Base-by-base conservation (phyloP, 2,329 filamentous ascomycete species). In the Clonostachys rhizophaga region DNA sequence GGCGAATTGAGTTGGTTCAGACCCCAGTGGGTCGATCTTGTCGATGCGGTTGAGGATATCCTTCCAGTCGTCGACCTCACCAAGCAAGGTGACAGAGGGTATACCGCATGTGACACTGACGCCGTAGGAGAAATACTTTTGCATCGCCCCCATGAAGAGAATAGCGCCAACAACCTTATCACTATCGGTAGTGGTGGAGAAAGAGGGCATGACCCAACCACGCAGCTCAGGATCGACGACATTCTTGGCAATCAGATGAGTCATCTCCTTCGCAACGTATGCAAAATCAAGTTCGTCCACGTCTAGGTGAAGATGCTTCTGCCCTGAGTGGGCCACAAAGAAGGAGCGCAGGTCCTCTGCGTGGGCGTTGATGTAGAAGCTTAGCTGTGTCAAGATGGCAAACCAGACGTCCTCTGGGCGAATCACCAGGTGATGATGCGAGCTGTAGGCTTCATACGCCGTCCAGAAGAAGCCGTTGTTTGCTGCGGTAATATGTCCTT, bases 331-430 rank as follows among this genome's bases (percentile, higher is more conserved):
- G 1, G 55, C 44, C 3, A 77, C 72, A 46, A 78, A 75, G 10
- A 54, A 47, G 2, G 49, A 48, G 11, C 71, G 62, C 6, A 78
- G 56, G 14, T 69, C 57, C 50, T 76, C 69, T 5, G 71, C 63
- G 49, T 78, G 59, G 2, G 56, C 63, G 44, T 76, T 75, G 53
- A 79, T 59, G 50, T 66, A 75, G 47, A 68, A 59, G 52, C 62
- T 69, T 2, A 78, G 52, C 49, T 80, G 75, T 0, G 66, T 62
- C 1, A 79, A 54, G 50, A 79, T 76, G 7, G 74, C 59, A 42
- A 77, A 64, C 76, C 75, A 80, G 13, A 79, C 55, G 48, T 80
- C 76, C 24, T 81, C 75, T 0, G 76, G 75, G 1, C 75, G 69
- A 42, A 79, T 58, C 2, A 55, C 57, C 0, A 79, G 64, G 48